A percentile compares a stretch with the other conserved stretches of the same genome.
Evolutionary conservation across 2,329 filamentous ascomycete species (phyloP).

Genomic region (Penicillium psychrosexuale): DNA sequence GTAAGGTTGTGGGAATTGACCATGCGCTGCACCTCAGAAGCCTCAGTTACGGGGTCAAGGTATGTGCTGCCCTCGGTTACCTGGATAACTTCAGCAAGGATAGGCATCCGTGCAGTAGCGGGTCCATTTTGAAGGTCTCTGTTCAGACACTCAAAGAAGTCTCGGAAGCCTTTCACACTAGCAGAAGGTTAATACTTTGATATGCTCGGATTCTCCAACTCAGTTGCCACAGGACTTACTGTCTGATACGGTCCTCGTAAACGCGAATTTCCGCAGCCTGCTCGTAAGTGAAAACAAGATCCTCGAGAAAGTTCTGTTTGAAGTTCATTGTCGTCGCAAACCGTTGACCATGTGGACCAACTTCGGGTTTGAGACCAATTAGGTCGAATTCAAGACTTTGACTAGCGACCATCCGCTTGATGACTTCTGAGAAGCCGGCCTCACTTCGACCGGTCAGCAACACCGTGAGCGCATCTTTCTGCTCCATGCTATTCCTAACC

Average conservation of each 20-base stretch:
- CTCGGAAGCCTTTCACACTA: conserved; percentile 74
- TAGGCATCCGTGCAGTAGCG: conserved; percentile 57
- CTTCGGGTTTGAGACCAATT: conserved; percentile 78
- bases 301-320: conserved; percentile 80
- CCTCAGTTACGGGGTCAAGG: conserved; percentile 74
- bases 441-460: conserved; percentile 85
- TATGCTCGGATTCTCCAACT: neutral
- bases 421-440: conserved; percentile 68
- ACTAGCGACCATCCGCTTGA: conserved; percentile 75
- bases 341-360: conserved; percentile 73
- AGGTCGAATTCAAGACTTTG: conserved; percentile 84
- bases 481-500: conserved; percentile 73
- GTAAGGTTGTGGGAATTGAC: conserved; percentile 76
- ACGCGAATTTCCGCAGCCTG: conserved; percentile 74
- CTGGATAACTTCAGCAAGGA: conserved; percentile 78
- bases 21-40: conserved; percentile 81
- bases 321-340: conserved; percentile 85
- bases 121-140: conserved; percentile 48
- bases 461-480: conserved; percentile 80
- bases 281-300: conserved; percentile 81
- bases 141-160: conserved; percentile 80
- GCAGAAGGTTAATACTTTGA: conserved; percentile 14
- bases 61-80: conserved; percentile 72
- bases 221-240: conserved; percentile 39
- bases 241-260: conserved; percentile 62